Conservation (phyloP, 2,329 filamentous ascomycete species). For the Ophiostoma fasciatum region DNA sequence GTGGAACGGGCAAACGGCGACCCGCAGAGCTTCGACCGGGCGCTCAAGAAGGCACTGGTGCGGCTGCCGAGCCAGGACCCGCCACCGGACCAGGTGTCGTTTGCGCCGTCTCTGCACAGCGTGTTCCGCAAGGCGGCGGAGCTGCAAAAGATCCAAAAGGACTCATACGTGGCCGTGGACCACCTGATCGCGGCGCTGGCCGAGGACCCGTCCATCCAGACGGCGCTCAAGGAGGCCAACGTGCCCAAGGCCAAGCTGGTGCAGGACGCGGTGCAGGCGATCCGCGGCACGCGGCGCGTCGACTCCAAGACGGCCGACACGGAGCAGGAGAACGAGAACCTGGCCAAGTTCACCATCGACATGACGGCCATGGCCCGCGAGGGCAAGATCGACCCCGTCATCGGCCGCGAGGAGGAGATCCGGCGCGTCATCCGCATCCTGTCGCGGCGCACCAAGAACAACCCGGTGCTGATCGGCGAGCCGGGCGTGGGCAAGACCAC, state of each 20-base stretch:
- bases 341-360: slow-evolving; percentile 97
- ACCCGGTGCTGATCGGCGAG: slow-evolving; percentile 93
- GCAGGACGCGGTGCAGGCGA: slow-evolving; percentile 78
- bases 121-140: slow-evolving; percentile 76
- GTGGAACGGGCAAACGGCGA: slow-evolving; percentile 90
- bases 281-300: slow-evolving; percentile 82
- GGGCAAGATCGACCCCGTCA: slow-evolving; percentile 95
- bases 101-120: slow-evolving; percentile 68
- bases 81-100: slow-evolving; percentile 73
- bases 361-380: slow-evolving; percentile 95
- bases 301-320: slow-evolving; percentile 93
- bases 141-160: slow-evolving; percentile 92
- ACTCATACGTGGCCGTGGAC: slow-evolving; percentile 86
- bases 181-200: slow-evolving; percentile 78
- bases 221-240: slow-evolving; percentile 68
- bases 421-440: slow-evolving; percentile 82
- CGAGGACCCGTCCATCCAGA: slow-evolving; percentile 63
- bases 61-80: slow-evolving; percentile 89
- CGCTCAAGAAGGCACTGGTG: slow-evolving; percentile 83
- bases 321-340: slow-evolving; percentile 84
- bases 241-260: slow-evolving; percentile 83
- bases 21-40: slow-evolving; percentile 71
- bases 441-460: slow-evolving; percentile 92
- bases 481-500: slow-evolving; percentile 98
- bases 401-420: slow-evolving; percentile 92